A percentile compares a stretch with the other conserved stretches of the same genome.
These are phyloP conservation scores for Aurantiochytrium sp. DNA, from an alignment of 108 stramenopile genomes.

Conservation along the genomic window DNA sequence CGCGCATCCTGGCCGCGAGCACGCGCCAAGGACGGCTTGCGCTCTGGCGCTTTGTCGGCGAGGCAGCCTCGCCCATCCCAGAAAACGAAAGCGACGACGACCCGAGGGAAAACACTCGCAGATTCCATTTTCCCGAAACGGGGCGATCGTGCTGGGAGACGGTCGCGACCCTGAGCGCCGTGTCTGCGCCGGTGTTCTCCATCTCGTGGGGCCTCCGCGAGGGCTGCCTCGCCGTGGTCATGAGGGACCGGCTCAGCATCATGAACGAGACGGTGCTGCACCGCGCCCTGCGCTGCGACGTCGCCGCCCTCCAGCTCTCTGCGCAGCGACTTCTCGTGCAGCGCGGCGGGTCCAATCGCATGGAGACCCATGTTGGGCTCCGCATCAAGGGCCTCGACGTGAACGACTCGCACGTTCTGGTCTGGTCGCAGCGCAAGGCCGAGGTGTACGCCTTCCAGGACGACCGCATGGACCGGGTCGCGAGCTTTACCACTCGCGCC, in stretches of 20 bases:
- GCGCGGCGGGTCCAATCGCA: background rate
- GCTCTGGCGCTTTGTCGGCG: constrained; percentile 58
- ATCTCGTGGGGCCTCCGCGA: constrained; percentile 9
- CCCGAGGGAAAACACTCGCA: background rate
- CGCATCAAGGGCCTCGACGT: constrained; percentile 32
- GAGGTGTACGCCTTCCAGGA: constrained; percentile 24
- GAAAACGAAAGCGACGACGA: background rate
- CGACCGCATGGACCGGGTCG: background rate
- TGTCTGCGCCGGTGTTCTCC: background rate
- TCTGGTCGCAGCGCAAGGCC: constrained; percentile 26
- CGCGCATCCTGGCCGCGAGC: constrained; percentile 55
- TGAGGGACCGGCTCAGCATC: background rate
- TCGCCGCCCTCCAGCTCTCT: background rate
- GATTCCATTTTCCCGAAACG: background rate
- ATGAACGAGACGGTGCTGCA: constrained; percentile 45
- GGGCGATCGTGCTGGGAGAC: background rate
- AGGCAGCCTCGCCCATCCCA: background rate
- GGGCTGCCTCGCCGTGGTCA: background rate
- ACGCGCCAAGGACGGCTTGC: constrained; percentile 48
- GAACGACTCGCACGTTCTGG: constrained; percentile 35
- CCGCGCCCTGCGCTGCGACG: background rate
- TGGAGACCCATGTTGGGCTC: background rate
- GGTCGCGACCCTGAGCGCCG: background rate
- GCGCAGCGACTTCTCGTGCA: background rate
- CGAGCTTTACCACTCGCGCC: constrained; percentile 42